Evolutionary conservation across 192 early-diverging fungal genomes (phyloP).

Genomic region (Entomortierella parvispora): DNA sequence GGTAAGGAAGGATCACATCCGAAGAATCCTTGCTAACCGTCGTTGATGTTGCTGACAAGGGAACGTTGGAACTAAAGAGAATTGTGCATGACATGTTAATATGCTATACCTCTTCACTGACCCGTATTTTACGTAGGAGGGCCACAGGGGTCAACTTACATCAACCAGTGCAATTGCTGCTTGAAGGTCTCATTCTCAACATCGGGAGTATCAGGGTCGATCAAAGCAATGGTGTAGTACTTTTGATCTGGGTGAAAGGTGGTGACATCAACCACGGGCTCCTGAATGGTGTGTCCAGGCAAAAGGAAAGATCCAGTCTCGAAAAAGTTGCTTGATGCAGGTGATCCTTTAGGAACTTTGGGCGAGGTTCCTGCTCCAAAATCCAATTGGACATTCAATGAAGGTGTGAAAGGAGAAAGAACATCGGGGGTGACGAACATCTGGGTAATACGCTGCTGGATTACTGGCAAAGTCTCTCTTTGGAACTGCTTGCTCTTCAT

Average conservation of each 20-base stretch:
- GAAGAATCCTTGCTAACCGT: conserved; percentile 50
- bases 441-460: conserved; percentile 74
- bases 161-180: conserved; percentile 79
- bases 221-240: conserved; percentile 75
- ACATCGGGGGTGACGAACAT: conserved; percentile 84
- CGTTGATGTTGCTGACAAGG: conserved; percentile 64
- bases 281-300: conserved; percentile 60
- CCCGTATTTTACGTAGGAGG: neutral
- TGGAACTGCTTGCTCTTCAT: conserved; percentile 70
- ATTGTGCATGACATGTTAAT: neutral
- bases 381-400: conserved; percentile 54
- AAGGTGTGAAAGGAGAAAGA: conserved; percentile 63
- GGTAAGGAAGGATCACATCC: conserved; percentile 63
- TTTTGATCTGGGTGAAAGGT: conserved; percentile 74
- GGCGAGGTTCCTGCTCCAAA: conserved; percentile 33
- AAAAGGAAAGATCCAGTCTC: conserved; percentile 50
- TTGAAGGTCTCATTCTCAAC: conserved; percentile 70
- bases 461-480: conserved; percentile 55
- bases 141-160: conserved; percentile 57
- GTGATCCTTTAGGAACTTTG: conserved; percentile 2
- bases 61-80: conserved; percentile 62
- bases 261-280: conserved; percentile 64
- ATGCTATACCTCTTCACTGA: neutral
- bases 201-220: conserved; percentile 76
- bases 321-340: conserved; percentile 10